These are phyloP conservation scores for Phaeophleospora eucalypticola DNA, from an alignment of 2,329 filamentous ascomycete species.

Conservation along the genomic window DNA sequence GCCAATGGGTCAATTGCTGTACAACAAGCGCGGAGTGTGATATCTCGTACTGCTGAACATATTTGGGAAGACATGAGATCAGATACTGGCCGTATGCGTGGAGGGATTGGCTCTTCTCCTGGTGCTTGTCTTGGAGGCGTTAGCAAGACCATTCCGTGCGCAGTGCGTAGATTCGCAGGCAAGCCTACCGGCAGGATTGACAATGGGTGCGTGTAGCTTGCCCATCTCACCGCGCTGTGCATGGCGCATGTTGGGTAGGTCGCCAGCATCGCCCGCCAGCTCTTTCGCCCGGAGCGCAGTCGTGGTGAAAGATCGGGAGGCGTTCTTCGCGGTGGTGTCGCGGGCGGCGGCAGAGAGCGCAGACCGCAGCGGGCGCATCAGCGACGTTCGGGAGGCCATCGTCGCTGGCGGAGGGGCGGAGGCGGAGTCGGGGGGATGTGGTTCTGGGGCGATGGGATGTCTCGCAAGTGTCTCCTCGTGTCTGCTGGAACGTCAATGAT, in stretches of 20 bases:
- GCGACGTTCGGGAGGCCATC: conserved; percentile 16
- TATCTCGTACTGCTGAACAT: conserved; percentile 73
- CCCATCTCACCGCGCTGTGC: conserved; percentile 40
- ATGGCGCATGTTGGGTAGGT: conserved; percentile 44
- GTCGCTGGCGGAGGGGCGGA: background rate
- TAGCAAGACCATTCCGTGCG: background rate
- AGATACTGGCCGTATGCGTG: conserved; percentile 96
- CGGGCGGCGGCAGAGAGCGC: conserved; percentile 8
- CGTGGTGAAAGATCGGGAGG: conserved; percentile 42
- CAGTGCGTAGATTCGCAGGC: background rate
- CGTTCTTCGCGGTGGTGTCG: conserved; percentile 11
- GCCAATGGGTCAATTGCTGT: conserved; percentile 3
- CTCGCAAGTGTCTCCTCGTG: too few species aligned
- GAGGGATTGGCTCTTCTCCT: conserved; percentile 77
- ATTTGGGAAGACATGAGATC: conserved; percentile 94
- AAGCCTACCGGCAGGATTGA: conserved; percentile 66
- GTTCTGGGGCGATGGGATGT: background rate
- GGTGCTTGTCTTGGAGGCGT: conserved; percentile 67
- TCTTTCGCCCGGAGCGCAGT: conserved; percentile 42
- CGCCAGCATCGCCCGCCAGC: conserved; percentile 38
- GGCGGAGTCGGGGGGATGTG: background rate
- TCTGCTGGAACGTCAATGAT: too few species aligned
- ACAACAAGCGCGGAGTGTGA: background rate
- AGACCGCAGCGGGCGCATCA: conserved; percentile 12
- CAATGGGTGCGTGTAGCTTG: conserved; percentile 69